Evolutionary conservation across 371 early-diverging fungal species (phyloP).

Genomic region (Mucor saturninus): DNA sequence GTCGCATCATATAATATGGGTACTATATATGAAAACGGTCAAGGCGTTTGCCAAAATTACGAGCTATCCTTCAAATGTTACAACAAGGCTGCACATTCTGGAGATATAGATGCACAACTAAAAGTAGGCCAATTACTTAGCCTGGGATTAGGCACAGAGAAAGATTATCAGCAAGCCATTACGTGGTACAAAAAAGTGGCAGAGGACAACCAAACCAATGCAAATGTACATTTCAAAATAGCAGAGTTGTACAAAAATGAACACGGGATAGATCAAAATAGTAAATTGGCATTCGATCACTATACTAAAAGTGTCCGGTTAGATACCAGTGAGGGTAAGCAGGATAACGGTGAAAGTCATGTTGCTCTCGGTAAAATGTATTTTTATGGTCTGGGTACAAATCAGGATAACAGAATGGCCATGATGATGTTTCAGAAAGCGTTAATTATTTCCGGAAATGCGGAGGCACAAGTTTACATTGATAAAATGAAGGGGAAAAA

Average conservation of each 20-base stretch:
- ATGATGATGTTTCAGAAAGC: constrained; percentile 1
- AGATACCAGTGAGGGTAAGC: background rate
- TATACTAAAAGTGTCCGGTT: background rate
- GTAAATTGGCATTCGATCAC: background rate
- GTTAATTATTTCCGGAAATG: background rate
- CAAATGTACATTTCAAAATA: background rate
- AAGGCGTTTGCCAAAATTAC: background rate
- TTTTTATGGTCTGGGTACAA: background rate
- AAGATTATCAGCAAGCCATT: background rate
- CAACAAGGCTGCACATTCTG: background rate
- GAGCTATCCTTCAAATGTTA: background rate
- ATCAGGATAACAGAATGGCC: background rate
- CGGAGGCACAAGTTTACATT: background rate
- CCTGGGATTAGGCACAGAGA: background rate
- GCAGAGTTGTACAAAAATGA: background rate
- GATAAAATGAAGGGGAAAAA: background rate
- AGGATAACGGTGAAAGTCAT: background rate
- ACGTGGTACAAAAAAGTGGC: background rate
- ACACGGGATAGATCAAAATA: background rate
- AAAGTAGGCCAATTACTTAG: background rate
- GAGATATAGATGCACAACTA: background rate
- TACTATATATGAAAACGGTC: background rate
- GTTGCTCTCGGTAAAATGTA: constrained; percentile 2
- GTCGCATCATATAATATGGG: background rate
- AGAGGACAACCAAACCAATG: background rate